phyloP scores from a whole-genome alignment of 805 yeast genomes.

The Yarrowia porcina region DNA sequence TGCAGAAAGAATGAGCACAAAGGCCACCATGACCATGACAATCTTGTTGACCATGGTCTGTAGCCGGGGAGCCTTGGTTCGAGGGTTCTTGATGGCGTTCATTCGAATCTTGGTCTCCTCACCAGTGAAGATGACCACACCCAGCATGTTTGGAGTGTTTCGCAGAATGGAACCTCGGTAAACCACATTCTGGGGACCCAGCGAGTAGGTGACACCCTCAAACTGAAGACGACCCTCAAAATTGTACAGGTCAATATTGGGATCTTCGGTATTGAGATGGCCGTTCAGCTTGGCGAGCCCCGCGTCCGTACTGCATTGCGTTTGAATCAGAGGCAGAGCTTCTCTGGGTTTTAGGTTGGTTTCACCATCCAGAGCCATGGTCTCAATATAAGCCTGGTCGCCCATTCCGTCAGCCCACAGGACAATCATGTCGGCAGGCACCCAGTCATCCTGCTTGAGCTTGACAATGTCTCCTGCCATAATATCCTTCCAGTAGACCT shows the following conservation, averaged over 20 bases:
- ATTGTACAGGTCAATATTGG: constrained; percentile 85
- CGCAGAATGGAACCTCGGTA: constrained; percentile 89
- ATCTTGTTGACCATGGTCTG: constrained; percentile 80
- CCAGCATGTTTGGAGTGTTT: constrained; percentile 72
- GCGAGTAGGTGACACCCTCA: constrained; percentile 49
- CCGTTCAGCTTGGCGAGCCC: constrained; percentile 42
- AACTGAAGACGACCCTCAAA: constrained; percentile 65
- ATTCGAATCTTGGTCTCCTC: constrained; percentile 93
- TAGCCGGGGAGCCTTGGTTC: constrained; percentile 89
- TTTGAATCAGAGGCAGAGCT: constrained; percentile 63
- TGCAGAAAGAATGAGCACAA: constrained; percentile 70
- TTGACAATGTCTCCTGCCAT: constrained; percentile 83
- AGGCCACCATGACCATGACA: constrained; percentile 80
- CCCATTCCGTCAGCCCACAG: constrained; percentile 61
- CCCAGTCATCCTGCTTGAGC: constrained; percentile 78
- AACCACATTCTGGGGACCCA: constrained; percentile 77
- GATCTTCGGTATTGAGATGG: constrained; percentile 75
- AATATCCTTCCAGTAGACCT: constrained; percentile 66
- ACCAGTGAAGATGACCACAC: constrained; percentile 87
- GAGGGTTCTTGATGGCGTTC: constrained; percentile 87
- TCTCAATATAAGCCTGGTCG: constrained; percentile 70
- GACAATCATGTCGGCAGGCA: constrained; percentile 86
- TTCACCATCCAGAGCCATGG: constrained; percentile 98
- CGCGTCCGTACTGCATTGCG: constrained; percentile 48
- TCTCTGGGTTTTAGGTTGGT: constrained; percentile 77